These are phyloP conservation scores for Piloderma croceum DNA, from an alignment of 768 basidiomycete species.

Conservation along the genomic window DNA sequence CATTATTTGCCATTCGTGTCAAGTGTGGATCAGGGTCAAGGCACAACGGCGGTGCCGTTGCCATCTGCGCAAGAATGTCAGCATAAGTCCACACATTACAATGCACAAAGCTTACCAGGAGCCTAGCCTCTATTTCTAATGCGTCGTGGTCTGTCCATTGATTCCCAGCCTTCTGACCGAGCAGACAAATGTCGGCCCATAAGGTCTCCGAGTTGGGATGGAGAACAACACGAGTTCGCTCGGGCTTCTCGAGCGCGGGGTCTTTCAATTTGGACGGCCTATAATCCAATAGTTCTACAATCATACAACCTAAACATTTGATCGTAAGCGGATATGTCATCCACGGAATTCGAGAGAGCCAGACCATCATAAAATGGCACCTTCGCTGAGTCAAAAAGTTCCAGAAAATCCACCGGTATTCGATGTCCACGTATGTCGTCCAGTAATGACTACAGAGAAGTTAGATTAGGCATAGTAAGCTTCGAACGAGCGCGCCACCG, in stretches of 20 bases:
- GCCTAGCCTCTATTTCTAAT: constrained; percentile 66
- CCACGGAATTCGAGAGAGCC: too few species aligned
- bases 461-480: not conserved
- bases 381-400: constrained; percentile 66
- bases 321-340: not conserved
- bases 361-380: constrained; percentile 83
- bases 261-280: constrained; percentile 56
- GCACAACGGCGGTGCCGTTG: constrained; percentile 71
- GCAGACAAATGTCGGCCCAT: constrained; percentile 71
- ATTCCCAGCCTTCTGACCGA: constrained; percentile 52
- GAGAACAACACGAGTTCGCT: constrained; percentile 65
- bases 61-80: constrained; percentile 40
- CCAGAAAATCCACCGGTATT: constrained; percentile 82
- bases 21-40: constrained; percentile 76
- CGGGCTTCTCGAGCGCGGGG: constrained; percentile 50
- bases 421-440: constrained; percentile 80
- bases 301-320: constrained; percentile 60
- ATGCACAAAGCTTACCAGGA: constrained; percentile 51
- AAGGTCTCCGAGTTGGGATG: constrained; percentile 73
- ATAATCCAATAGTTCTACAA: constrained; percentile 80
- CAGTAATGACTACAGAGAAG: constrained; percentile 53
- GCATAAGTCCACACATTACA: not conserved
- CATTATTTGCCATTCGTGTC: constrained; percentile 68
- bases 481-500: constrained; percentile 7
- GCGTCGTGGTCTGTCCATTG: constrained; percentile 71